Percentiles rank a stretch among this genome's conserved stretches.
These are phyloP conservation scores for Dujonia santamariae DNA, from an alignment of 1,139 yeast species.

Conservation along the genomic window DNA sequence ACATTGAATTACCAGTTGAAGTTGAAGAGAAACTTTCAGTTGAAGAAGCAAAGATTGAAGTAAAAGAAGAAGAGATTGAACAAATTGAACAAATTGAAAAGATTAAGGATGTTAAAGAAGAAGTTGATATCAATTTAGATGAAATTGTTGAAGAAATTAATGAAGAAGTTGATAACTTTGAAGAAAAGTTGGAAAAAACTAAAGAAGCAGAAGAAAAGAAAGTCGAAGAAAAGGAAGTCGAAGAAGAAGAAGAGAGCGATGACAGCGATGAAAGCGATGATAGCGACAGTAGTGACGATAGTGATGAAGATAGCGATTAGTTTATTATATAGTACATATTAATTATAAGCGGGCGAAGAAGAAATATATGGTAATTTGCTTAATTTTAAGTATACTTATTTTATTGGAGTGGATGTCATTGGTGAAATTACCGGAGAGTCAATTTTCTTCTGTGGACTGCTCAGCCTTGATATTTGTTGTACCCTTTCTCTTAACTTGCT, in stretches of 20 bases:
- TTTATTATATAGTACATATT: too few species aligned
- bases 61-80: conserved; percentile 6
- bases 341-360: too few species aligned
- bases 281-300: too few species aligned
- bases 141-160: not conserved
- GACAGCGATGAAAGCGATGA: not conserved
- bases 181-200: conserved; percentile 7
- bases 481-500: conserved; percentile 25
- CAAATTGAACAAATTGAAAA: conserved; percentile 10
- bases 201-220: not conserved
- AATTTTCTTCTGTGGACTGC: too few species aligned
- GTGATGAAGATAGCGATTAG: too few species aligned
- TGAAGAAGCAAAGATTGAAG: conserved; percentile 9
- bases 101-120: conserved; percentile 12
- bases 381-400: not conserved
- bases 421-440: not conserved
- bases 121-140: conserved; percentile 11
- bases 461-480: not conserved
- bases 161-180: conserved; percentile 16
- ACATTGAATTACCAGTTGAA: conserved; percentile 2
- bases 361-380: too few species aligned
- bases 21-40: not conserved
- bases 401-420: conserved; percentile 3
- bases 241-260: not conserved
- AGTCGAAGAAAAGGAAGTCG: too few species aligned